Evolutionary conservation across 139 green algal genomes (phyloP), one percentile per base, ranked within the genome.

Genomic region (Coelastrella sp.): DNA sequence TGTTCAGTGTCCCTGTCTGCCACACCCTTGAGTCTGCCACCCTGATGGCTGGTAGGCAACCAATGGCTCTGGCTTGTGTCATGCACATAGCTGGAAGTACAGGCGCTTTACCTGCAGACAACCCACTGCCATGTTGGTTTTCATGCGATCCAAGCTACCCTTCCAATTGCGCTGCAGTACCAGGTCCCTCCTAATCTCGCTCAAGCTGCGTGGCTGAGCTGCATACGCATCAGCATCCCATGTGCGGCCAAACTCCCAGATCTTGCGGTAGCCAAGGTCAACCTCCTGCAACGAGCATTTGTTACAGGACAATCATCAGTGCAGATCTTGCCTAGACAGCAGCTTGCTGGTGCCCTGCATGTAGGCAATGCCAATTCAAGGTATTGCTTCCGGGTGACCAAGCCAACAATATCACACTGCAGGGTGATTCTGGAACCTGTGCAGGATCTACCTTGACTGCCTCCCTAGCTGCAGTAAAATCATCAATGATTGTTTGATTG

Each of bases 131-230:
- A 88, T 94, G 76, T 79, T 93, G 66, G 96, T 96, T 87, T 96
- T 96, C 95, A 98, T 96, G 56, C 92, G 92, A 24, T 98, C 96
- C 72, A 98, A 93, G 92, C 96, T 94, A 59, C 93, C 95, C 61
- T 95, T 93, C 95, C 95, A 97, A 74, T 96, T 93, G 80, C 92
- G 93, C 93, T 97, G 95, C 89, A 94, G 88, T 80, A 96, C 92
- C 93, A 98, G 94, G 91, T 97, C 95, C 11, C 92, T 91, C 0
- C 95, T 92, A 73, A 97, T 96, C 85, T 91, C 78, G 15, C 92
- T 87, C 84, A 96, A 80, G 14, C 82, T 91, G 91, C 94, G 94
- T n/a, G 88, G 91, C 91, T 94, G 92, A 25, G 90, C 66, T 15
- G 73, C 84, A 90, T 96, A 98, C 4, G 83, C 88, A 82, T 96